These are phyloP conservation scores for Lepraria neglecta DNA, from an alignment of 495 filamentous ascomycete species.

Conservation along the genomic window DNA sequence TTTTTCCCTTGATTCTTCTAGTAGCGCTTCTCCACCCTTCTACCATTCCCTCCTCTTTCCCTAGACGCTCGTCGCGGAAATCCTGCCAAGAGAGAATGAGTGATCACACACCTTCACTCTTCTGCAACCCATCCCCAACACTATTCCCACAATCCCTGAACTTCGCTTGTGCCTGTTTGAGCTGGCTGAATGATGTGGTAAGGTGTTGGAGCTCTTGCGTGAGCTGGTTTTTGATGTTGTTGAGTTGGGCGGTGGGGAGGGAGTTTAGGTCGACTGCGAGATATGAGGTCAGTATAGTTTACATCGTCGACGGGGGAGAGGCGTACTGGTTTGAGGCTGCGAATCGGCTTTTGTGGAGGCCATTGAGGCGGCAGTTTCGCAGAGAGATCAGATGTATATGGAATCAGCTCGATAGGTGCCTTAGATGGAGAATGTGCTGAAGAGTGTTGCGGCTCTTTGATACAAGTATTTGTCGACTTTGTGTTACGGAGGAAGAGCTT, in stretches of 20 bases:
- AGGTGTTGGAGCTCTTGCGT: constrained; percentile 93
- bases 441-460: too few species aligned
- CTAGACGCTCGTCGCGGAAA: too few species aligned
- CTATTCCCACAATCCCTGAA: constrained; percentile 82
- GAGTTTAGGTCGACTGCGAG: constrained; percentile 55
- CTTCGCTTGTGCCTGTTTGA: constrained; percentile 80
- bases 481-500: too few species aligned
- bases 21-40: background rate
- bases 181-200: constrained; percentile 77
- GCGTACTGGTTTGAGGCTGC: constrained; percentile 17
- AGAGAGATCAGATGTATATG: too few species aligned
- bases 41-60: background rate
- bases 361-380: background rate
- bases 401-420: too few species aligned
- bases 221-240: constrained; percentile 82
- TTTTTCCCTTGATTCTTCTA: background rate
- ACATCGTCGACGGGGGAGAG: background rate
- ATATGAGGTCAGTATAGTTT: too few species aligned
- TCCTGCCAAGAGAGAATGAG: background rate
- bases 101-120: constrained; percentile 24
- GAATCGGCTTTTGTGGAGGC: background rate
- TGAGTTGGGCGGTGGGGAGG: constrained; percentile 47
- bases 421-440: too few species aligned
- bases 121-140: constrained; percentile 54
- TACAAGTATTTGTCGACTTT: too few species aligned